Evolutionary conservation across 1,139 yeast genomes (phyloP).

Genomic region (Pichia sp.): DNA sequence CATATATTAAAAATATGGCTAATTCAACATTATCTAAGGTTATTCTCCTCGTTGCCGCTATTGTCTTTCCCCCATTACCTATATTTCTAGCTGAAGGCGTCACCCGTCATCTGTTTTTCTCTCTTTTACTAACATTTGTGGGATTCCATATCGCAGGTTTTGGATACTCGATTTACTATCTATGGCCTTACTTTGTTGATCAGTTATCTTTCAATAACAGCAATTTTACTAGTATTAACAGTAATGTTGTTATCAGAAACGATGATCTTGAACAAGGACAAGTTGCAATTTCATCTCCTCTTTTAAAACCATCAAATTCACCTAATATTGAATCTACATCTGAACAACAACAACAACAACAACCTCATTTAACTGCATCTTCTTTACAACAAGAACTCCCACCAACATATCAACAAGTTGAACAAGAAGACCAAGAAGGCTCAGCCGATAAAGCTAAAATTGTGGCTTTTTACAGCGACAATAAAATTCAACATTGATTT

Average conservation of each 20-base stretch:
- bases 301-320: too few species aligned
- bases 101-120: constrained; percentile 9
- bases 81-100: constrained; percentile 16
- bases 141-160: constrained; percentile 21
- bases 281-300: background rate
- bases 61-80: constrained; percentile 20
- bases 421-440: too few species aligned
- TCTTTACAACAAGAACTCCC: too few species aligned
- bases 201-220: background rate
- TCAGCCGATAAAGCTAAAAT: too few species aligned
- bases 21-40: background rate
- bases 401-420: too few species aligned
- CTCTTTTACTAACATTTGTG: constrained; percentile 14
- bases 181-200: constrained; percentile 8
- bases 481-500: background rate
- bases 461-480: background rate
- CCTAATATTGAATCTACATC: too few species aligned
- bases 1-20: background rate
- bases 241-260: too few species aligned
- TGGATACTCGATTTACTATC: constrained; percentile 15
- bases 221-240: too few species aligned
- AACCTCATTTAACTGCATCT: background rate
- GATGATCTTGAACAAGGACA: background rate
- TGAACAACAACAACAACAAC: background rate
- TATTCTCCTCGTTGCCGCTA: constrained; percentile 13